Base-by-base conservation (phyloP, 2,329 filamentous ascomycete genomes). In the Colletotrichum spinosum region DNA sequence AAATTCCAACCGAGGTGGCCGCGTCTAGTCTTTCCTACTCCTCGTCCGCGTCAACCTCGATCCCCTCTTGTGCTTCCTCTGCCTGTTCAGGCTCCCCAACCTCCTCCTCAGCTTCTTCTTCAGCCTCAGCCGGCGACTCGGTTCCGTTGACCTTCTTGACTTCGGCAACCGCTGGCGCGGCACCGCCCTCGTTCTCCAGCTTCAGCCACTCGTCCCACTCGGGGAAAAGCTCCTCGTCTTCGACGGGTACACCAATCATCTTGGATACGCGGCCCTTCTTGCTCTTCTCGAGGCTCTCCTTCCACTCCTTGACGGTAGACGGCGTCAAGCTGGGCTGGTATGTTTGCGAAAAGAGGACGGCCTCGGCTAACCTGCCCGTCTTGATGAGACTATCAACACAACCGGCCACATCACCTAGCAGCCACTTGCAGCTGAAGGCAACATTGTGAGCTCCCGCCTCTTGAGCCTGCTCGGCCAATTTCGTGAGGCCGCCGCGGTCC, bases 181-280 rank as follows among this genome's bases (percentile, higher is more conserved):
- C 75, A 4, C 83, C 84, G 3, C 92, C 91, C 71, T 94, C 90
- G 65, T 85, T 87, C 81, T 98, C 96, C 68, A 97, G 76, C 73
- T 86, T 85, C 71, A 98, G 76, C 83, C 93, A 97, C 78, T 96
- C 91, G 5, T 97, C 92, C 96, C 96, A 99, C 73, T 97, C 93
- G 0, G 95, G 95, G 81, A 99, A 99, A 71, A 99, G 85, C 3
- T 97, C 94, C 45, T 91, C 91, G 65, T 94, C 92, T 71, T 92
- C 90, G 0, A 88, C 92, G 0, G 96, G 96, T 0, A 93, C 86
- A 67, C 92, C 95, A 58, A 99, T 86, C 55, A 94, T 84, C 80
- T 95, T 91, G 10, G 92, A 88, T 4, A 98, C 91, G 70, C 96
- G 93, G 10, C 85, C 87, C 83, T 97, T 97, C 77, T 95, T 95